Percentiles rank a stretch among this genome's conserved stretches.
Evolutionary conservation across 2,329 filamentous ascomycete species (phyloP).

Genomic region (Fusarium oligoseptatum): DNA sequence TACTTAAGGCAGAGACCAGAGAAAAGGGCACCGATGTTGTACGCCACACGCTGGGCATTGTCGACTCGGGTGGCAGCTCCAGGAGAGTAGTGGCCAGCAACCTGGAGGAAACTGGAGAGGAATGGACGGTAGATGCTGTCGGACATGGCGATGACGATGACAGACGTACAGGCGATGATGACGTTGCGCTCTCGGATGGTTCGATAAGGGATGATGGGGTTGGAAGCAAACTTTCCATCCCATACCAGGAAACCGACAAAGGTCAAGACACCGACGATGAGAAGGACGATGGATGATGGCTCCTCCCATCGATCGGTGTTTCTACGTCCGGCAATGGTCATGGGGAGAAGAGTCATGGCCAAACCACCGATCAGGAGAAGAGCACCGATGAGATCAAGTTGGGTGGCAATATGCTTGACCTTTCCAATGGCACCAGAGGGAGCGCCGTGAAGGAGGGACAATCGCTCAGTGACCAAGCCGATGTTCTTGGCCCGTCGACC

Average conservation of each 20-base stretch:
- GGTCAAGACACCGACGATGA: conserved; percentile 21
- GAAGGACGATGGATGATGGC: conserved; percentile 27
- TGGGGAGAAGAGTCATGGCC: conserved; percentile 31
- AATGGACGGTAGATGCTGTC: conserved; percentile 34
- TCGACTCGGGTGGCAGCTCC: conserved; percentile 33
- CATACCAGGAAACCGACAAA: conserved; percentile 25
- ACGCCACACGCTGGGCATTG: conserved; percentile 29
- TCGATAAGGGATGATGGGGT: conserved; percentile 32
- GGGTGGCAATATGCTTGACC: conserved; percentile 1
- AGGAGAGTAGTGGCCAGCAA: conserved; percentile 28
- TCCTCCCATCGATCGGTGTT: conserved; percentile 34
- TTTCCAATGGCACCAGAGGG: not conserved
- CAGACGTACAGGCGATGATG: conserved; percentile 30
- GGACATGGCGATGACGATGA: conserved; percentile 32
- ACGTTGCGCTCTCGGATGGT: conserved; percentile 37
- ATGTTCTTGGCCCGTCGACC: conserved; percentile 11
- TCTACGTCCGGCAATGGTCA: conserved; percentile 32
- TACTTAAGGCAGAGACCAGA: conserved; percentile 26
- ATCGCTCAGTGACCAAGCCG: conserved; percentile 9
- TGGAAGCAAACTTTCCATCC: conserved; percentile 28
- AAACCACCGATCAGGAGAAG: conserved; percentile 29
- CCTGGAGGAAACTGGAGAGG: conserved; percentile 30
- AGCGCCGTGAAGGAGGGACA: conserved; percentile 15
- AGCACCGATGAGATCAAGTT: conserved; percentile 28
- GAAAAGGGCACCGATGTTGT: conserved; percentile 19